These are phyloP conservation scores for Nakazawaea anatomiae DNA, from an alignment of 805 yeast genomes.

Conservation along the genomic window DNA sequence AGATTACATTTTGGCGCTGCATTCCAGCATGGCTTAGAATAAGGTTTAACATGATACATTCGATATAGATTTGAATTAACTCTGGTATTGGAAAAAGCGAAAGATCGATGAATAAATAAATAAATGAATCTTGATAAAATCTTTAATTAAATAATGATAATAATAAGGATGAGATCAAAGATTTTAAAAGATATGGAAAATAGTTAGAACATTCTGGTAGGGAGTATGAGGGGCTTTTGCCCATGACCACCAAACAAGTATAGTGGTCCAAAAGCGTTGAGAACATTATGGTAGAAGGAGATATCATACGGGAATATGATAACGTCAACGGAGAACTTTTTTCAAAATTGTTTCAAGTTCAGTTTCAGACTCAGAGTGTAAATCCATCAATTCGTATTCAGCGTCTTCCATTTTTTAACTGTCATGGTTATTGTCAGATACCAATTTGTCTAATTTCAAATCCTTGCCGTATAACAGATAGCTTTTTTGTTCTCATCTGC, in stretches of 20 bases:
- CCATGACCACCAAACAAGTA: slow-evolving; percentile 66
- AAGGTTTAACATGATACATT: too few relatives aligned
- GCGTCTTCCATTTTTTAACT: slow-evolving; percentile 13
- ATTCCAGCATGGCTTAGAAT: too few relatives aligned
- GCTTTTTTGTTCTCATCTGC: slow-evolving; percentile 48
- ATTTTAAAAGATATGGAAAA: too few relatives aligned
- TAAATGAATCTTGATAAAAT: too few relatives aligned
- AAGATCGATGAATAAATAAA: too few relatives aligned
- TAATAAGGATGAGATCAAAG: too few relatives aligned
- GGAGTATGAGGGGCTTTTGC: slow-evolving; percentile 50
- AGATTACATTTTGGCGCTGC: too few relatives aligned
- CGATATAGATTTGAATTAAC: too few relatives aligned
- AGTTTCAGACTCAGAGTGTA: background rate
- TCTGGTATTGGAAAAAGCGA: too few relatives aligned
- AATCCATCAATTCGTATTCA: slow-evolving; percentile 7
- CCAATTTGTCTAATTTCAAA: slow-evolving; percentile 33
- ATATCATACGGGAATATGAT: slow-evolving; percentile 81
- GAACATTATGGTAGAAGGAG: slow-evolving; percentile 50
- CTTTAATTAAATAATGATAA: too few relatives aligned
- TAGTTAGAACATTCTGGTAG: too few relatives aligned
- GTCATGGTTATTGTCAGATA: slow-evolving; percentile 34
- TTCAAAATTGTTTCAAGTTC: slow-evolving; percentile 6
- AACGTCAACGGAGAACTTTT: slow-evolving; percentile 49
- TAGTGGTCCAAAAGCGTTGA: slow-evolving; percentile 53
- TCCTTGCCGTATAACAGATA: slow-evolving; percentile 28